Evolutionary conservation across 345 rosid genomes (phyloP), one percentile per base, ranked within the genome.

Genomic region (Viola odorata): DNA sequence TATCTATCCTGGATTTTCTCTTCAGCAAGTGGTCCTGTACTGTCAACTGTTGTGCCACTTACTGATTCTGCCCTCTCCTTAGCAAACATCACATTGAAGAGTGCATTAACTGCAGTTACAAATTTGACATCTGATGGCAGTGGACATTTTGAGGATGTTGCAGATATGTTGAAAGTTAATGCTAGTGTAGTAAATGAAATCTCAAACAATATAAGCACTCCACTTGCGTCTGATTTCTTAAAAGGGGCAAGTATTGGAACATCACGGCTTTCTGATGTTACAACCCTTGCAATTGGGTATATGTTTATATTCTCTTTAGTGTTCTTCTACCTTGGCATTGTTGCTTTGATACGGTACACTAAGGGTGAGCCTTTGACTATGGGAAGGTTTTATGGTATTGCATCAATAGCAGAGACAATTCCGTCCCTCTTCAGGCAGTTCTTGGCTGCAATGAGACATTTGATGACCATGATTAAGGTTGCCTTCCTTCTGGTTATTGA

Each of bases 381-480:
- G 66, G 95, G 95, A 58, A 85, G 97, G 78, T 79, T 86, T 64
- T 84, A 82, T 73, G 97, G 97, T 61, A 77, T 94, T 63, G 85
- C 92, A 54, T 86, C 99, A 3, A 73, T 94, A 72, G 86, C 78
- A 37, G 92, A 85, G 78, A 86, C 91, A 42, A 78, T 94, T 68
- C 97, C 97, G 57, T 91, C 97, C 41, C 85, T 95, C 66, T 64
- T 91, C 63, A 82, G 97, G 71, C 99, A 95, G 81, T 88, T 91
- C 78, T 60, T 86, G 81, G 89, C 95, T 10, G 99, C 99, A 58
- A 88, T 88, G 96, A 91, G 85, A 81, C 99, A 95, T 77, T 83
- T 95, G 76, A 91, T 95, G 99, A 95, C 97, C 44, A 95, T 95
- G 99, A 84, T 95, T 53, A 95, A 95, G 79, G 99, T 95, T 60